phyloP scores from a whole-genome alignment of 108 stramenopile species.

The Chaetoceros muelleri region DNA sequence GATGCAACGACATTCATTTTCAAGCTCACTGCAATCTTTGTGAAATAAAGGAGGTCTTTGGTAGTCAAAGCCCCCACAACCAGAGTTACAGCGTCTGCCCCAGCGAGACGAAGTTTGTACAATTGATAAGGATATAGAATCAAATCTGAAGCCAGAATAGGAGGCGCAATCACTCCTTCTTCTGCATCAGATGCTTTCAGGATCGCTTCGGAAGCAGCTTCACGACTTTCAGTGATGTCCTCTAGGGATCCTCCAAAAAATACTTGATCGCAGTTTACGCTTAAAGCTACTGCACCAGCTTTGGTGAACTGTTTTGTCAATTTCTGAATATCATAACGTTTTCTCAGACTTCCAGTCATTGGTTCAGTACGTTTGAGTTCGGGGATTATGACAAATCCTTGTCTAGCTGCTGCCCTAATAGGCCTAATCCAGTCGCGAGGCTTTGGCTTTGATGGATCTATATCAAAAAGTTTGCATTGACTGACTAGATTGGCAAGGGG shows the following conservation, averaged over 20 bases:
- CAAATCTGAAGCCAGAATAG: constrained; percentile 73
- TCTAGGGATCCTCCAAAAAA: constrained; percentile 73
- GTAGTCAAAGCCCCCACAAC: constrained; percentile 52
- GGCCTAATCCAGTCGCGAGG: constrained; percentile 72
- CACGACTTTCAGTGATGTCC: constrained; percentile 49
- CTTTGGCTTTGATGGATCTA: constrained; percentile 54
- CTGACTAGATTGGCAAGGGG: constrained; percentile 65
- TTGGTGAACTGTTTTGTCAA: constrained; percentile 45
- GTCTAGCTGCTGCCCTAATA: constrained; percentile 29
- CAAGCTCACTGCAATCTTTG: constrained; percentile 67
- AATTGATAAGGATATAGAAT: constrained; percentile 80
- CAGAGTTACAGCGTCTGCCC: constrained; percentile 78
- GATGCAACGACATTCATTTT: constrained; percentile 48
- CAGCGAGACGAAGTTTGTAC: constrained; percentile 74
- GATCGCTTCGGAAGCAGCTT: constrained; percentile 36
- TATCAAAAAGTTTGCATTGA: constrained; percentile 38
- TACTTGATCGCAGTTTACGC: constrained; percentile 72
- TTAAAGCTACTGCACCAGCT: constrained; percentile 45
- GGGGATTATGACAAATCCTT: constrained; percentile 62
- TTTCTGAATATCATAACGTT: constrained; percentile 59
- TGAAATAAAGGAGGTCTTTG: constrained; percentile 73
- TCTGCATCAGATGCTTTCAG: constrained; percentile 21
- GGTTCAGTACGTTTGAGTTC: constrained; percentile 80
- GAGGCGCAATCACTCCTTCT: constrained; percentile 59
- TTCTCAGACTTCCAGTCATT: constrained; percentile 58